Base-by-base conservation (phyloP, 192 early-diverging fungal genomes). In the Coemansia sp. region DNA sequence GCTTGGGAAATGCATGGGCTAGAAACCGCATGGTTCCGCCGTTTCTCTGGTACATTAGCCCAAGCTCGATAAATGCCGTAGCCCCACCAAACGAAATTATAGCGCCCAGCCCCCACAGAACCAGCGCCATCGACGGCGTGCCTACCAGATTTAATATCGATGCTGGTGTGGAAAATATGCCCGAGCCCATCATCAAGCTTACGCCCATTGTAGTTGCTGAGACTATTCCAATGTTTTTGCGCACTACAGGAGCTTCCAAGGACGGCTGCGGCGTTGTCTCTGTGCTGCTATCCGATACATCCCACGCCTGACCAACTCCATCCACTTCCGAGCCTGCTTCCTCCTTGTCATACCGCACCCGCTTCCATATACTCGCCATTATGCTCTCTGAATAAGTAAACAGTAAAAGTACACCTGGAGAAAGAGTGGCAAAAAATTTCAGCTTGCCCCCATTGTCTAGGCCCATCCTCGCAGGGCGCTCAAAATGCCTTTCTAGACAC, bases 21-120 rank as follows among this genome's bases (percentile, higher is more conserved):
- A 98, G 71, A 63, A 95, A 98, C 4, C 86, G 85, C 68, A 88
- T 83, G 30, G 94, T 93, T 21, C 93, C 95, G 48, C 95, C 95
- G 57, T 89, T 91, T 31, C 72, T 64, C 3, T 92, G 90, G 45
- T 91, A 81, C 76, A 88, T 88, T 34, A 92, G 80, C 0, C 95
- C 95, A 18, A 98, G 74, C 67, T 98, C 95, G 10, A 90, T 88
- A 62, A 95, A 98, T 50, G 89, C 90, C 11, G 90, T 74, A 0
- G 87, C 88, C 31, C 95, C 95, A 11, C 84, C 81, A 49, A 91
- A 83, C 3, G 92, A 88, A 40, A 92, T 67, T 21, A 92, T 54
- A 5, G 84, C 88, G 31, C 87, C 87, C 11, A 86, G 54, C 12
- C 84, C 70, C 90, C 90, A 92, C n/a, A 92, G 75, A 36, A 90